Base-by-base conservation (phyloP, 257 asterid species). In the Nicotiana obtusifolia region DNA sequence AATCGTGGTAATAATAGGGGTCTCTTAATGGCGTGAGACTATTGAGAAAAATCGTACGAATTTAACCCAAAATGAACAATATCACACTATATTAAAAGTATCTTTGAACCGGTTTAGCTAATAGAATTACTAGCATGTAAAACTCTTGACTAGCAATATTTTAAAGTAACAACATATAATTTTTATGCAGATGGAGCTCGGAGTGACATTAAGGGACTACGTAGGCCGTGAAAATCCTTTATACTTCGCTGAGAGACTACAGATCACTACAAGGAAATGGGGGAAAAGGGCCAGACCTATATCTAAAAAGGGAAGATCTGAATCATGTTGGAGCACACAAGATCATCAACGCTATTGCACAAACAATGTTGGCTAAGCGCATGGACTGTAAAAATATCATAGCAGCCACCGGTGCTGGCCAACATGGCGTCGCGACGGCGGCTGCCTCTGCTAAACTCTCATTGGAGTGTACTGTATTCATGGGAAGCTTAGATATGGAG, bases 341-440 rank as follows among this genome's bases (percentile, higher is more conserved):
- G 57, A 95, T 95, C 64, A 95, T 93, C 91, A 95, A 93, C 54
- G 98, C 97, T 75, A 73, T 93, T n/a, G 97, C 91, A 52, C 98
- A 95, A 86, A 97, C 95, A 2, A 87, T 95, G 97, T 88, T 95
- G 0, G 98, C 99, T 81, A 90, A 90, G 57, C 97, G 95, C 59
- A 80, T 95, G 82, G 93, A 90, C 8, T 83, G 88, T 52, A 86
- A 68, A n/a, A 81, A 78, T 0, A 82, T 93, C 3, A 83, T 92
- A 16, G 87, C 97, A 0, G 93, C 96, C 85, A 93, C 98, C 0
- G 97, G 97, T 1, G 95, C 99, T 37, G 95, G 97, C 47, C 97
- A 91, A 83, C 99, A 95, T 10, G 97, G 99, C 26, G 89, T 95
- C 20, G 97, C 97, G 1, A 93, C 94, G 1, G 97, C 97, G 0